Percentiles rank a stretch among this genome's conserved stretches.
Evolutionary conservation across 2,329 filamentous ascomycete species (phyloP).

Genomic region (Aspergillus sp.): DNA sequence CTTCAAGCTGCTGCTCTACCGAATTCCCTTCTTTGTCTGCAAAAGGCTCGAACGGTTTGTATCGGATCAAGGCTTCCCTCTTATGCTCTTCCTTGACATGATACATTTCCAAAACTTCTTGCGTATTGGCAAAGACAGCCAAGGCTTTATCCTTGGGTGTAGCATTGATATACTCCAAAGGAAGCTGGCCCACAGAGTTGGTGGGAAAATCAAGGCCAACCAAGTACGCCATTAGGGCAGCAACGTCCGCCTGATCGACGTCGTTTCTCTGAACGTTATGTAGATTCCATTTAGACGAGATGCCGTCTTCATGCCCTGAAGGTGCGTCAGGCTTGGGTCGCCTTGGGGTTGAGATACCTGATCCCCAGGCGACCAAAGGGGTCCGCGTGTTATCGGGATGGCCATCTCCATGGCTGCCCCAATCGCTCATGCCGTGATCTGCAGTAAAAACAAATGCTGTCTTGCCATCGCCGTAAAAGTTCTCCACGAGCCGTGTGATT

Average conservation of each 20-base stretch:
- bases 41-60: slow-evolving; percentile 72
- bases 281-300: slow-evolving; percentile 85
- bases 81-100: slow-evolving; percentile 88
- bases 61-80: slow-evolving; percentile 71
- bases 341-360: slow-evolving; percentile 77
- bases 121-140: slow-evolving; percentile 80
- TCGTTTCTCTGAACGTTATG: slow-evolving; percentile 81
- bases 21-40: slow-evolving; percentile 59
- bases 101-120: slow-evolving; percentile 92
- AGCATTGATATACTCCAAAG: slow-evolving; percentile 76
- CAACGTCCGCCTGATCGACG: slow-evolving; percentile 90
- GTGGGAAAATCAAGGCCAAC: slow-evolving; percentile 86
- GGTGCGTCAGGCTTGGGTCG: slow-evolving; percentile 57
- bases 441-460: slow-evolving; percentile 97
- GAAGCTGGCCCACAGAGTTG: slow-evolving; percentile 93
- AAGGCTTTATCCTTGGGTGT: slow-evolving; percentile 74
- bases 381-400: slow-evolving; percentile 97
- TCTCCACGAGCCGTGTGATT: slow-evolving; percentile 75
- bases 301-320: slow-evolving; percentile 80
- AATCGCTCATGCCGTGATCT: slow-evolving; percentile 98
- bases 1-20: slow-evolving; percentile 65
- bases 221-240: slow-evolving; percentile 92
- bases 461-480: slow-evolving; percentile 80
- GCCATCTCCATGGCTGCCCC: slow-evolving; percentile 97
- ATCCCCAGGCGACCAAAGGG: slow-evolving; percentile 89